Base-by-base conservation (phyloP, 2,329 filamentous ascomycete genomes). In the Ophiostoma sp. region DNA sequence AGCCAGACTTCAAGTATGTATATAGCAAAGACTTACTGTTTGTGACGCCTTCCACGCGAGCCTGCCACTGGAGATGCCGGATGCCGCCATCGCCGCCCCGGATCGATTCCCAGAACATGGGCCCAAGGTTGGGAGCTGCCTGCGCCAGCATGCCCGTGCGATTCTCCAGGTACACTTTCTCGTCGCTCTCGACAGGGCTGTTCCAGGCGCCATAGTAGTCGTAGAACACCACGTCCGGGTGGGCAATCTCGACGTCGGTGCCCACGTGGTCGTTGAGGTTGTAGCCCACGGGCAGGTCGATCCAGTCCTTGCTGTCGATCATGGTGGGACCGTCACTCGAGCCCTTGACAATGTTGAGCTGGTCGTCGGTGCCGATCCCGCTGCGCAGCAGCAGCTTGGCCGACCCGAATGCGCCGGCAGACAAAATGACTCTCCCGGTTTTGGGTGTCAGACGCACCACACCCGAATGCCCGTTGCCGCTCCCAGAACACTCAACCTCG, bases 341-440 rank as follows among this genome's bases (percentile, higher is more conserved):
- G 68, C 76, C 77, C 67, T 83, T 78, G 41, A 87, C 85, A 15
- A 86, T 76, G 31, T 81, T 76, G 35, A 89, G 81, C 76, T 91
- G 80, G 81, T 86, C 82, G 79, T 79, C 78, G 23, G 88, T 88
- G 5, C 89, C 90, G 73, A 90, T 92, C 74, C 90, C 82, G 79
- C 86, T 89, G 75, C 89, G 84, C 78, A 91, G 82, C 1, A 92
- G 83, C 67, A 93, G 80, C 78, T 90, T 90, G 20, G 89, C 82
- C 1, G 88, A 88, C 20, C 88, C 88, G 72, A 92, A 90, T 0
- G 89, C 81, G 66, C 90, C 90, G 0, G 88, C 86, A 23, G 89
- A 85, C 41, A 92, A 80, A 74, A 92, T 85, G 65, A 92, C 89
- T 67, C 88, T 85, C 11, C 90, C 90, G 20, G 83, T 48, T 1